Conservation (phyloP, 2,329 filamentous ascomycete species). For the Aspergillus hortae region DNA sequence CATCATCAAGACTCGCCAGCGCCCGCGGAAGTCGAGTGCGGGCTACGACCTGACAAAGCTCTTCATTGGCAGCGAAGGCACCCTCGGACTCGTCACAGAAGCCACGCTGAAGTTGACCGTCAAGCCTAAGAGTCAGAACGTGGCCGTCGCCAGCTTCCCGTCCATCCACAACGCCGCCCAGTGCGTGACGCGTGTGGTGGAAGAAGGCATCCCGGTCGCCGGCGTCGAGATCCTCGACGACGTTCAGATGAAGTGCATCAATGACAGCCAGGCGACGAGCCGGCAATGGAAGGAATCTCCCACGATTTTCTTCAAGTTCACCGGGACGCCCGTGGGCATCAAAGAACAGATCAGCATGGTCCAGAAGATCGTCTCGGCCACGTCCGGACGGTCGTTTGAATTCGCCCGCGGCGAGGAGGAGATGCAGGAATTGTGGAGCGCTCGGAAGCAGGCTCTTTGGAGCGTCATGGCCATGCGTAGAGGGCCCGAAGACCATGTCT, state of each 20-base stretch:
- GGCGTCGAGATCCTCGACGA: conserved; percentile 93
- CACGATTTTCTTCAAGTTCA: conserved; percentile 74
- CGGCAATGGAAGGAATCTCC: conserved; percentile 64
- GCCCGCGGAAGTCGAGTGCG: conserved; percentile 83
- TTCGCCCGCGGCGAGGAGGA: conserved; percentile 65
- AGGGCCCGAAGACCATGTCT: conserved; percentile 60
- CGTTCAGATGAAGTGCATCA: conserved; percentile 76
- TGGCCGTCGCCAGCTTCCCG: conserved; percentile 70
- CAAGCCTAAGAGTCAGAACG: conserved; percentile 72
- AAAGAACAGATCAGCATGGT: conserved; percentile 62
- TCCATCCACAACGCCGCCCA: conserved; percentile 67
- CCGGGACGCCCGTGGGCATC: conserved; percentile 60
- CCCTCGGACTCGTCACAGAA: conserved; percentile 85
- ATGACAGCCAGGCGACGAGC: conserved; percentile 45
- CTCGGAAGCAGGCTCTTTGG: conserved; percentile 72
- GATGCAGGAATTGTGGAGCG: conserved; percentile 69
- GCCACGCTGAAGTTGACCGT: conserved; percentile 83
- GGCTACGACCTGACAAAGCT: conserved; percentile 88
- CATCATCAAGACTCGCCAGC: conserved; percentile 81
- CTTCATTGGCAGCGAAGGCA: conserved; percentile 89
- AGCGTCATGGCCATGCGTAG: conserved; percentile 64
- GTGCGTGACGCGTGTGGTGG: conserved; percentile 77
- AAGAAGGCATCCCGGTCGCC: conserved; percentile 75
- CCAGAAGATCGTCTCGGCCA: conserved; percentile 54
- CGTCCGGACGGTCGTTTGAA: conserved; percentile 60